Percentiles rank a stretch among this genome's conserved stretches.
Conservation (phyloP, 257 asterid genomes). For the Salvia hispanica region DNA sequence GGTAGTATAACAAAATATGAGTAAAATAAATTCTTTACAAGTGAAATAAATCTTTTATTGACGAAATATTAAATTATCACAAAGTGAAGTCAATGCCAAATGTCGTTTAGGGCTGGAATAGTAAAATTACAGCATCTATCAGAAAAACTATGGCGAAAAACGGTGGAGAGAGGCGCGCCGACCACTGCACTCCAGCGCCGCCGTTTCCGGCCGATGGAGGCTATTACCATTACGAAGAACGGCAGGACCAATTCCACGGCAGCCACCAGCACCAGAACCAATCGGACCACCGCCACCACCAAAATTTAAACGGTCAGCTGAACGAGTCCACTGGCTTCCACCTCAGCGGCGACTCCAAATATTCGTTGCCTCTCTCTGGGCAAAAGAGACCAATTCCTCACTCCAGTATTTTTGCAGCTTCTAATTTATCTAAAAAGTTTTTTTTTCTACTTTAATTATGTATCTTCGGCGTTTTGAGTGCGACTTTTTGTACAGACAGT, state of each 20-base stretch:
- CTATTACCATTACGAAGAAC: constrained; percentile 1
- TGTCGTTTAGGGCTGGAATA: constrained; percentile 1
- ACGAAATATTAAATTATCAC: too few relatives aligned
- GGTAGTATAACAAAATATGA: too few relatives aligned
- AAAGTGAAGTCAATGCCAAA: too few relatives aligned
- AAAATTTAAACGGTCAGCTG: constrained; percentile 37
- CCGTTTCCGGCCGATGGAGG: constrained; percentile 37
- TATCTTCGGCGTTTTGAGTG: too few relatives aligned
- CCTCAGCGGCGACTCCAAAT: constrained; percentile 29
- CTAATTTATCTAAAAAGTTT: background rate
- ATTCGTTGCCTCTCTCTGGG: constrained; percentile 39
- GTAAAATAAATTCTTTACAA: too few relatives aligned
- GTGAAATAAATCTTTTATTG: too few relatives aligned
- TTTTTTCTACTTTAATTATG: too few relatives aligned
- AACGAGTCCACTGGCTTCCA: constrained; percentile 30
- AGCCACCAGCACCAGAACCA: constrained; percentile 3
- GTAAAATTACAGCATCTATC: constrained; percentile 1
- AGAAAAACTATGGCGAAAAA: constrained; percentile 35
- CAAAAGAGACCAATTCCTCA: constrained; percentile 47
- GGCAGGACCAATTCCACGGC: constrained; percentile 15
- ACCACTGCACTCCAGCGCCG: constrained; percentile 34
- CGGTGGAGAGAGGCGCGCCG: constrained; percentile 39
- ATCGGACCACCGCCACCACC: constrained; percentile 30
- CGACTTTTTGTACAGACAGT: too few relatives aligned
- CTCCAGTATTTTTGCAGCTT: constrained; percentile 31